Evolutionary conservation across 371 early-diverging fungal genomes (phyloP), one percentile per base, ranked within the genome.

Genomic region (Fennellomyces sp.): DNA sequence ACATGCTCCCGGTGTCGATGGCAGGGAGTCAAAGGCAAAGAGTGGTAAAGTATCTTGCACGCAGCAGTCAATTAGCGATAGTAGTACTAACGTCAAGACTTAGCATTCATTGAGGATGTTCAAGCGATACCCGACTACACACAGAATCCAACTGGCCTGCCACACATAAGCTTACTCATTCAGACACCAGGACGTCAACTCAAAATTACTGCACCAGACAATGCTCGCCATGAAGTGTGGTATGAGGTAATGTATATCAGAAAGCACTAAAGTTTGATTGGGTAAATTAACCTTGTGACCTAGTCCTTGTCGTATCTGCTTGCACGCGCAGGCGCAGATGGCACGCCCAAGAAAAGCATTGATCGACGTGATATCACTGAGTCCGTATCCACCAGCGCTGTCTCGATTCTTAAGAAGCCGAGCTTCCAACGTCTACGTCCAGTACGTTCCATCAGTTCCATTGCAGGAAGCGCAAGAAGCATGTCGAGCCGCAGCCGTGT

Each of bases 151-250:
- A 31, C 52, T 35, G 84, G 77, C 19, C 38, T 79, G 59, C 85
- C 87, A 1, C 69, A 75, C 51, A 75, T 85, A 60, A 88, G 88
- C 64, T 66, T 91, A 25, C 52, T 91, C 38, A 72, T 92, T 27
- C 80, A 83, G 52, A 91, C 91, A 31, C 78, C 78, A 17, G 80
- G 74, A 45, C 82, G 91, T 26, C 82, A 85, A 64, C 65, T 92
- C 58, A 89, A 89, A 67, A 56, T 92, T 65, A 90, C 83, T 41
- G 92, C 92, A 1, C 80, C 79, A 5, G 81, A 72, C 12, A 79
- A 83, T 50, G 79, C 81, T 13, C 83, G 84, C 35, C 92, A 92
- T 59, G 85, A 88, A 12, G 68, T 80, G 31, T 92, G 92, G 92
- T 62, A 70, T 45, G 76, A 75, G 66, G 78, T 74, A 72, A 63